phyloP scores from a whole-genome alignment of 495 filamentous ascomycete genomes.

The Aspergillus ellipticus region DNA sequence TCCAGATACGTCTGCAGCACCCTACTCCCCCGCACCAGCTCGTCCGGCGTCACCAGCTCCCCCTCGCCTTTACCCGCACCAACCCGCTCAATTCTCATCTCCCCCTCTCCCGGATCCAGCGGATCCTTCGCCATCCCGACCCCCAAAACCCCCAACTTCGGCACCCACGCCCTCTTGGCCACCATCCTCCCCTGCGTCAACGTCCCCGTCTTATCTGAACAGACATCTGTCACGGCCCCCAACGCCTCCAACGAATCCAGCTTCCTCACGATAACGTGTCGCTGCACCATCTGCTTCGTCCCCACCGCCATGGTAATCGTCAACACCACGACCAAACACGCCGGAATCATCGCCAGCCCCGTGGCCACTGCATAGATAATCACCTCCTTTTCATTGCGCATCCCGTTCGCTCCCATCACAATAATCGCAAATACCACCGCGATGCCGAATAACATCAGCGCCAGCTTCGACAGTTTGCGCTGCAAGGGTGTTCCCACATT shows the following conservation, averaged over 20 bases:
- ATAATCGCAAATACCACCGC: slow-evolving; percentile 67
- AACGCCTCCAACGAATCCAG: slow-evolving; percentile 64
- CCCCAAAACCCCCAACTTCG: slow-evolving; percentile 57
- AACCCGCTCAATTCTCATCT: slow-evolving; percentile 38
- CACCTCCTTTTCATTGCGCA: slow-evolving; percentile 56
- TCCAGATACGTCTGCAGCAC: slow-evolving; percentile 53
- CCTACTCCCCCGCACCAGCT: neutral
- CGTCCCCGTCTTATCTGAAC: slow-evolving; percentile 71
- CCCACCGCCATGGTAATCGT: slow-evolving; percentile 75
- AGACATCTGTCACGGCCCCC: slow-evolving; percentile 68
- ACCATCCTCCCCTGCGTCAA: slow-evolving; percentile 76
- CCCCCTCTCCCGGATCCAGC: slow-evolving; percentile 52
- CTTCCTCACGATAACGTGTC: slow-evolving; percentile 66
- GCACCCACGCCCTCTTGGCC: slow-evolving; percentile 76
- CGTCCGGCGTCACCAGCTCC: neutral
- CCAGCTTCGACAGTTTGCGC: slow-evolving; percentile 66
- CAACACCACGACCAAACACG: slow-evolving; percentile 70
- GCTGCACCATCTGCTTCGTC: slow-evolving; percentile 66
- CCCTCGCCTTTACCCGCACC: neutral
- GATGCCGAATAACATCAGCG: slow-evolving; percentile 64
- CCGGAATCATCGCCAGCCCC: slow-evolving; percentile 67
- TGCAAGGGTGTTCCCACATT: slow-evolving; percentile 68
- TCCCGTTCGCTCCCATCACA: slow-evolving; percentile 60
- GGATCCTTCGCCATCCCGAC: slow-evolving; percentile 54
- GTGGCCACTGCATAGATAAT: slow-evolving; percentile 72